Base-by-base conservation (phyloP, 2,329 filamentous ascomycete species). In the Geosmithia morbida region DNA sequence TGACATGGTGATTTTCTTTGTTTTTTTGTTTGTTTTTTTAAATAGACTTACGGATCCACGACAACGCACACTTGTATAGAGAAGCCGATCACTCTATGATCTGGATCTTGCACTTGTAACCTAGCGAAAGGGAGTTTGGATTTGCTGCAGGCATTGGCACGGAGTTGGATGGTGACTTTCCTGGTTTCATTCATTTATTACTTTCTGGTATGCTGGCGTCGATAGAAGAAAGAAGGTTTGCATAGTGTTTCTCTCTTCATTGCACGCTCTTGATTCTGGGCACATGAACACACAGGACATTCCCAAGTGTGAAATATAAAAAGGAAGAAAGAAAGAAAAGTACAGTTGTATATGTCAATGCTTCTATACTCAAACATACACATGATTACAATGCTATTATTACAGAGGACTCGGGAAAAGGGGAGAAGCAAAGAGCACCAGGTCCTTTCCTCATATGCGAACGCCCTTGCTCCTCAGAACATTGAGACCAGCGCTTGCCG, bases 381-480 rank as follows among this genome's bases (percentile, higher is more conserved):
- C 39, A 46, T 42, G 22, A 33, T 39, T 10, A 42, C 16, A 20
- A 16, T 17, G 20, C 19, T 17, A 43, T 44, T 39, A 48, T 30
- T 44, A 41, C 17, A 43, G 42, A 11, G 7, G 19, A n/a, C 26
- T 17, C n/a, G n/a, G n/a, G n/a, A n/a, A n/a, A n/a, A n/a, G n/a
- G n/a, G n/a, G n/a, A n/a, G n/a, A 20, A 37, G 33, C 11, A 16
- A 37, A 11, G 11, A 3, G 11, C 10, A 37, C 11, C 11, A 37
- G 11, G 14, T 37, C 14, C 33, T 37, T 37, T 37, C 14, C n/a
- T 71, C 64, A 94, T 61, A 97, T 79, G 59, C 83, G 81, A 53
- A 88, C 69, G 1, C 90, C 90, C 68, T 89, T 94, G 63, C 87
- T 96, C 66, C 89, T 77, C 54, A 94, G 67, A 46, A 94, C 73